These are phyloP conservation scores for Ophiocordyceps camponoti-saundersi DNA, from an alignment of 2,329 filamentous ascomycete genomes.

Conservation along the genomic window DNA sequence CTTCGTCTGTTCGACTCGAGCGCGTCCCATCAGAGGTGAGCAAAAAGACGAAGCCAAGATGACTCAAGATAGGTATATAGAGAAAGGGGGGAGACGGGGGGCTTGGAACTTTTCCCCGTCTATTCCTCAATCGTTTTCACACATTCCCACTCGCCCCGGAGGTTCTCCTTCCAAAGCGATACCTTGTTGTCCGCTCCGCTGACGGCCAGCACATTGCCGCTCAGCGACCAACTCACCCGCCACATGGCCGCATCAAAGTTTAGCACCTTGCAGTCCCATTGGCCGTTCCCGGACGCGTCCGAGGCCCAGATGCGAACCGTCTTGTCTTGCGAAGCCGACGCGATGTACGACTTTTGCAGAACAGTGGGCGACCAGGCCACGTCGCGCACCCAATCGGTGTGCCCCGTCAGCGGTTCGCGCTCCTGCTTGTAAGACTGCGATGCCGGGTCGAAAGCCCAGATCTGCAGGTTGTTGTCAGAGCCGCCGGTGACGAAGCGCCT, in stretches of 20 bases:
- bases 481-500: constrained; percentile 87
- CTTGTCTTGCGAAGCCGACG: constrained; percentile 88
- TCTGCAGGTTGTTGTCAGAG: constrained; percentile 82
- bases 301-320: constrained; percentile 95
- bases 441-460: constrained; percentile 69
- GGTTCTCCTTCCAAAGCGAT: constrained; percentile 94
- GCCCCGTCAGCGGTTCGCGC: constrained; percentile 52
- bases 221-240: constrained; percentile 96
- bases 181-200: constrained; percentile 94
- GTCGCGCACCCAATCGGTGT: constrained; percentile 93
- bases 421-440: constrained; percentile 45
- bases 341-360: constrained; percentile 90
- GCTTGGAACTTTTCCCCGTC: background rate
- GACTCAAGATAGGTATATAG: too few species aligned
- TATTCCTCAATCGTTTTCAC: constrained; percentile 93
- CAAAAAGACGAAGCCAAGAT: too few species aligned
- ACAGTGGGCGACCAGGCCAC: constrained; percentile 95
- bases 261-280: constrained; percentile 76
- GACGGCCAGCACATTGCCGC: constrained; percentile 88
- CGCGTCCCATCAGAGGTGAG: too few species aligned
- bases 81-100: background rate
- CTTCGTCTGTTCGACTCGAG: background rate
- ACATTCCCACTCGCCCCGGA: constrained; percentile 91
- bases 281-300: constrained; percentile 39
- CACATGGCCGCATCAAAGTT: constrained; percentile 81